Base-by-base conservation (phyloP, 164 flowering plant genomes). In the Annona cherimola region DNA sequence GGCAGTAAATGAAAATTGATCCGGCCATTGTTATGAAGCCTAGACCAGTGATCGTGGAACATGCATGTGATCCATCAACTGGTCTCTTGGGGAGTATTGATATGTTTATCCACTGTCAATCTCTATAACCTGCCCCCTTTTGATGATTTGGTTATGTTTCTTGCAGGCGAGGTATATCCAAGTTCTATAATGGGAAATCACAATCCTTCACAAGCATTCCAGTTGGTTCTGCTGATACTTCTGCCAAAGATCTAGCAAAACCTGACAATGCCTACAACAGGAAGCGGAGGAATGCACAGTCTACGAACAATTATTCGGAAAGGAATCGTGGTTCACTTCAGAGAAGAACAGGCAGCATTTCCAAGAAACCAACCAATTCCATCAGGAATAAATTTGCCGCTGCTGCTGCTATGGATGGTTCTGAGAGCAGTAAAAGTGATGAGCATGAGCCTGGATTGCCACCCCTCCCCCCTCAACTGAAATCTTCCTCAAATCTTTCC, bases 131-230 rank as follows among this genome's bases (percentile, higher is more conserved):
- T 26, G 35, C 35, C 35, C 35, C 54, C 54, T n/a, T n/a, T 42
- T 7, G 16, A 42, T 9, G 3, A n/a, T 6, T 16, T 43, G 54
- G 61, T 57, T 61, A 26, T 26, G 41, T 6, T 65, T 6, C 11
- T 75, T 84, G 78, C 90, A 94, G 98, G 84, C 83, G 83, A 80
- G 88, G 97, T 4, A 89, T 93, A 1, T 93, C 98, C 1, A 89
- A 77, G 20, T 93, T 93, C 81, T 93, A 91, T 76, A 73, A 69
- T 66, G 96, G 97, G 2, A 91, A 91, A 81, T 94, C 98, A 0
- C 91, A 91, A 81, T 89, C 97, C 7, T 94, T 83, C 71, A 82
- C 96, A 1, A 91, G 90, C 69, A 26, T 26, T 26, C 35, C 35
- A 26, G 35, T 26, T 26, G 35, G 1, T 26, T 80, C 91, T 20